Conservation (phyloP, 2,329 filamentous ascomycete species). For the Aspergillus melleus region DNA sequence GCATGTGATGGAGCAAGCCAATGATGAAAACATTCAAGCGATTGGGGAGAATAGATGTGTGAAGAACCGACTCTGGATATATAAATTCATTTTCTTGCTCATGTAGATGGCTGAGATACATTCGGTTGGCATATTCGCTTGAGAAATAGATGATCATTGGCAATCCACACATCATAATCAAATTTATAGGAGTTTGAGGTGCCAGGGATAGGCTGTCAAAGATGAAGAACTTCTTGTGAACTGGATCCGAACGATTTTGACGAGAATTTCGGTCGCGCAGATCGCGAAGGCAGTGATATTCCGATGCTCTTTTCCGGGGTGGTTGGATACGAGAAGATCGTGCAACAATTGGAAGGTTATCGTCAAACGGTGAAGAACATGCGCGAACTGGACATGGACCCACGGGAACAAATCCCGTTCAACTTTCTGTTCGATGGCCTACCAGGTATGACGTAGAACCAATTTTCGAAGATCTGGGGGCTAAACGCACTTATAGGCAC, state of each 20-base stretch:
- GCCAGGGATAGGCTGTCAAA: too few species aligned
- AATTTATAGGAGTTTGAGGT: too few species aligned
- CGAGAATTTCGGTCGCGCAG: constrained; percentile 56
- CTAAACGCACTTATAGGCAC: constrained; percentile 48
- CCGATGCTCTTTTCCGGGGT: constrained; percentile 57
- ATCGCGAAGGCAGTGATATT: constrained; percentile 52
- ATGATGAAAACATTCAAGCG: too few species aligned
- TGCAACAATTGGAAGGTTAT: constrained; percentile 56
- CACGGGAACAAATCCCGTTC: constrained; percentile 61
- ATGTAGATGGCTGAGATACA: too few species aligned
- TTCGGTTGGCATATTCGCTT: too few species aligned
- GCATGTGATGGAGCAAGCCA: too few species aligned
- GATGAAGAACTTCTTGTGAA: too few species aligned
- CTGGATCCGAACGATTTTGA: constrained; percentile 53
- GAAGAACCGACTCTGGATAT: too few species aligned
- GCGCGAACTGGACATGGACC: constrained; percentile 55
- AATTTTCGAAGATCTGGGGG: neutral
- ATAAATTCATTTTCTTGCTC: too few species aligned
- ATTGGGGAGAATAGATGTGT: too few species aligned
- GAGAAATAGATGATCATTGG: too few species aligned
- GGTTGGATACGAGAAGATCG: constrained; percentile 58
- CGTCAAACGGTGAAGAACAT: constrained; percentile 55
- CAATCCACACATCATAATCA: too few species aligned
- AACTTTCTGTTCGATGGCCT: constrained; percentile 69
- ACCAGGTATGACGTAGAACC: constrained; percentile 49